Evolutionary conservation across 495 filamentous ascomycete genomes (phyloP).

Genomic region (Aspergillus sclerotioniger): DNA sequence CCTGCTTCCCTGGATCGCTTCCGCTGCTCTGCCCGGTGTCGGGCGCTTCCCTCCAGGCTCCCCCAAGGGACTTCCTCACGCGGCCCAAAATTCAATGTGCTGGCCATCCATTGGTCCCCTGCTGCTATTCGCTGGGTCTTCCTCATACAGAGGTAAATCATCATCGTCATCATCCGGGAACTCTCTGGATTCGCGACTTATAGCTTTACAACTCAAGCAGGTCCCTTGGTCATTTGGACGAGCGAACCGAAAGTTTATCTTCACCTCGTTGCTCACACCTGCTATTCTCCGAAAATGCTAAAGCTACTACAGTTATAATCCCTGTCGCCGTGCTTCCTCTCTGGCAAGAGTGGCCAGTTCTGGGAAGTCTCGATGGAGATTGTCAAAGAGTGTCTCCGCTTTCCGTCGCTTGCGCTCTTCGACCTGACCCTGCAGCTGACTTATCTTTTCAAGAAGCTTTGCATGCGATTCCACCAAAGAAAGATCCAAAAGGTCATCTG

Average conservation of each 20-base stretch:
- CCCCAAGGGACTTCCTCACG: too few species aligned
- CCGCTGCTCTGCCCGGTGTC: not conserved
- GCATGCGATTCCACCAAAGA: slow-evolving; percentile 20
- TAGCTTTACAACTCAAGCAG: too few species aligned
- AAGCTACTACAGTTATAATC: slow-evolving; percentile 5
- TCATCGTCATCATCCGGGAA: too few species aligned
- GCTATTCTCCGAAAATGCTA: not conserved
- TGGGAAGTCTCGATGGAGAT: slow-evolving; percentile 22
- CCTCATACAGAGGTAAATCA: too few species aligned
- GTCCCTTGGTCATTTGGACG: too few species aligned
- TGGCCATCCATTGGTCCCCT: too few species aligned
- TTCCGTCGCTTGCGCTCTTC: slow-evolving; percentile 19
- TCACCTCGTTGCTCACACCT: not conserved
- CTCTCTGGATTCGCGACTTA: too few species aligned
- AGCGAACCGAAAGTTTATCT: not conserved
- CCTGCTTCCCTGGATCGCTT: slow-evolving; percentile 7
- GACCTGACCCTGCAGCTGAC: slow-evolving; percentile 17
- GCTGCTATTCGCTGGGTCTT: too few species aligned
- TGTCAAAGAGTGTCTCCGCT: slow-evolving; percentile 15
- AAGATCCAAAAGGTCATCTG: slow-evolving; percentile 18
- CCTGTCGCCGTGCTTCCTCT: slow-evolving; percentile 24
- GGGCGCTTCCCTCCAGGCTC: too few species aligned
- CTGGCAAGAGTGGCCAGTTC: slow-evolving; percentile 19
- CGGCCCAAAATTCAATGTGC: too few species aligned
- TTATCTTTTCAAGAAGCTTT: slow-evolving; percentile 13